Evolutionary conservation across 1,284 basidiomycete species (phyloP).

Genomic region (Fomitopsis schrenkii): DNA sequence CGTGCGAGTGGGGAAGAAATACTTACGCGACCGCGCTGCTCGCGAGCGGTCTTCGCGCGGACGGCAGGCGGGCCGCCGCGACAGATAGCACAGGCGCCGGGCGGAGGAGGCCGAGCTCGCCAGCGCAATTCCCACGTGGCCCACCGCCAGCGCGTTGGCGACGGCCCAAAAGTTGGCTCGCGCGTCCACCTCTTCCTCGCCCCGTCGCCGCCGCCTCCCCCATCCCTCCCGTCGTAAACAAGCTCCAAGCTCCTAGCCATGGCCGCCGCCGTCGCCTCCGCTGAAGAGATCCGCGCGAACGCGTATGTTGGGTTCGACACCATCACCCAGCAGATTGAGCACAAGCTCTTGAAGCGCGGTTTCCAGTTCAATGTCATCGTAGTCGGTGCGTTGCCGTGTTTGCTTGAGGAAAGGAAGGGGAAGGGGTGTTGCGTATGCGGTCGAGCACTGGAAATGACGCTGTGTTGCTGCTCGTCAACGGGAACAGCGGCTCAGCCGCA

Average conservation of each 20-base stretch:
- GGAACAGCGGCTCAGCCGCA: too few species aligned
- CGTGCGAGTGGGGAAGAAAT: background rate
- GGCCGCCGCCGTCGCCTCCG: constrained; percentile 37
- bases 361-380: constrained; percentile 99
- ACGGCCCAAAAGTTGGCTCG: background rate
- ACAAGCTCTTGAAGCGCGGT: constrained; percentile 98
- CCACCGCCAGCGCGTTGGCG: constrained; percentile 3
- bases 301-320: constrained; percentile 94
- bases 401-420: background rate
- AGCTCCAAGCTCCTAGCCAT: constrained; percentile 24
- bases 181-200: background rate
- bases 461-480: too few species aligned
- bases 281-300: constrained; percentile 81
- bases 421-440: background rate
- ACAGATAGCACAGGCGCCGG: background rate
- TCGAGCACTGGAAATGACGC: background rate
- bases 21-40: background rate
- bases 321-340: constrained; percentile 97
- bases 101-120: background rate
- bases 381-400: constrained; percentile 62
- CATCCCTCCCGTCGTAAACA: background rate
- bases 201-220: background rate
- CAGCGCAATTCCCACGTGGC: constrained; percentile 3
- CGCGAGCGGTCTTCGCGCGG: background rate
- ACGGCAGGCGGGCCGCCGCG: background rate